Evolutionary conservation across 495 filamentous ascomycete genomes (phyloP), one percentile per base, ranked within the genome.

Genomic region (Chaetomium tenue): DNA sequence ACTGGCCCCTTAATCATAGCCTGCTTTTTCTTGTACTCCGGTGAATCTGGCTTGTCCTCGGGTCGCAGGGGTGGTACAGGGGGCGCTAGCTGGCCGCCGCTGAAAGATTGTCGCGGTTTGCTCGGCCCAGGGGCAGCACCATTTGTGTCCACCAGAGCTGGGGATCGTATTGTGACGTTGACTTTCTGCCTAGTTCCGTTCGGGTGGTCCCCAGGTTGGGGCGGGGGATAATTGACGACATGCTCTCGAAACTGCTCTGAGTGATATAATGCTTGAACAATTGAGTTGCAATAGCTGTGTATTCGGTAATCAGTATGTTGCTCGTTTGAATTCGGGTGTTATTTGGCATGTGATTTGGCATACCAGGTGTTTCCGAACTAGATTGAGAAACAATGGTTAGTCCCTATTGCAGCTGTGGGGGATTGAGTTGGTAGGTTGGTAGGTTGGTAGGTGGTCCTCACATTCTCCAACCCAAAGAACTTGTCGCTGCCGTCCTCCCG

Each of bases 311-410:
- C 33, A 50, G 46, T 23, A 57, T 57, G 28, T 18, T 28, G 5
- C 16, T 52, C 22, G 20, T 20, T 1, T 11, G 18, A 11, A 16
- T 28, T 33, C 11, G 0, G 15, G 28, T 22, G 18, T 13, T 5
- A 7, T 42, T 13, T 3, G 28, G 53, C 30, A 26, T 58, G 26
- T 40, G 25, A 3, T 48, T 48, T 12, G 7, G 47, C 79, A 70
- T 89, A 96, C 92, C 94, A 98, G 70, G 94, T 98, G 70, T 96
- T 98, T 67, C 94, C 94, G 78, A 93, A 96, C 92, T 98, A 66
- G 39, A 57, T 13, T 20, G 30, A n/a, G 33, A 30, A 33, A 58
- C 52, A 20, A 54, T 12, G 48, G 70, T 76, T 61, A 70, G 68
- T 63, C 60, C 20, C 22, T 60, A 26, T 65, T n/a, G 63, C 52